Evolutionary conservation across 176 grass and related monocot species (phyloP), one percentile per base, ranked within the genome.

Genomic region (Calamus simplicifolius): DNA sequence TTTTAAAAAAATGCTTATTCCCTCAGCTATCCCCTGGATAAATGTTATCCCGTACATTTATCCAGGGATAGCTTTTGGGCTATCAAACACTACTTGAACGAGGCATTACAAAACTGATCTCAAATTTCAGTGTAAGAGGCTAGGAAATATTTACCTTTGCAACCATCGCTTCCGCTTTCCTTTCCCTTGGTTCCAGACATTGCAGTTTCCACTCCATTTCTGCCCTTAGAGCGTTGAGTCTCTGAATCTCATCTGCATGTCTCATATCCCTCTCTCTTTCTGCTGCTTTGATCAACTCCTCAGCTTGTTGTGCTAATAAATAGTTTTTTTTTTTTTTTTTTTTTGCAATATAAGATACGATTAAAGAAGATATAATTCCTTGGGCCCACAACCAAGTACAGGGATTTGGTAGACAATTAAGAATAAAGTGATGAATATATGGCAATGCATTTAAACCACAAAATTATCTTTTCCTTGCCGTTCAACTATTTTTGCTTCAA

Each of bases 391-490:
- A 43, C 35, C 35, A 13, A 3, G 35, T 7, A 43, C 35, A 43
- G 6, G 8, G 10, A 43, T 43, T 10, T 2, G 10, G 35, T 43
- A 43, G 12, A 43, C 1, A 43, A 43, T 43, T 43, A 43, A 43
- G 35, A 43, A 43, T 13, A 43, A 43, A 43, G 35, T 43, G 35
- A 10, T 12, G 8, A 62, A 67, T 10, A 75, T 25, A 23, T 14
- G 7, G 5, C 18, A 31, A 59, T 38, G 49, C 52, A 64, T 12
- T 66, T 66, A 18, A 43, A 12, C 61, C 27, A 55, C 43, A 67
- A 48, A 48, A 66, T 18, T 70, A 90, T 86, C 80, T 90, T 87
- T 95, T 43, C 64, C 19, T 79, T 97, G 58, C 81, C 70, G 73
- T 70, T 97, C 87, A 77, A 79, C 54, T 63, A 67, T 50, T 69